Base-by-base conservation (phyloP, 2,329 filamentous ascomycete species). In the Diaporthe velutina region DNA sequence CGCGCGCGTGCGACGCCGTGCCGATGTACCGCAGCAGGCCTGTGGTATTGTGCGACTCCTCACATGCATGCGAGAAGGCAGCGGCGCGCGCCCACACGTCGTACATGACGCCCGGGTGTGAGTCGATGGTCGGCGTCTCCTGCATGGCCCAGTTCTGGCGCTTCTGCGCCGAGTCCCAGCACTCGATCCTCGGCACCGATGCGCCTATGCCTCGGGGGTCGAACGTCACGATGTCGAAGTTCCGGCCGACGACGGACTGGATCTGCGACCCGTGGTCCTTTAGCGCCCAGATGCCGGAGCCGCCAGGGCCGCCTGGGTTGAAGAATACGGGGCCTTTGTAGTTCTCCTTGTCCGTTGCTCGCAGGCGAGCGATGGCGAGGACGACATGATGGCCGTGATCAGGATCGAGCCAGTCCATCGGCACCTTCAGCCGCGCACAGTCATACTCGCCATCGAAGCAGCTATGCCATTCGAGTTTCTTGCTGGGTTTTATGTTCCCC, bases 201-300 rank as follows among this genome's bases (percentile, higher is more conserved):
- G 85, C 83, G 5, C 88, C 88, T 33, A 90, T 84, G 81, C 88
- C 88, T 30, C 88, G 83, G 1, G 88, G 87, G 68, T 90, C 88
- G 70, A 87, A 89, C 55, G 85, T 84, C 73, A 90, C 84, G 2
- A 90, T 82, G 64, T 90, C 88, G 79, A 88, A 83, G 75, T 88
- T 87, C 12, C 81, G 80, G 13, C 88, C 88, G 0, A 88, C 83
- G 33, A 89, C 84, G 4, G 82, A 82, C 76, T 89, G 88, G n/a
- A 84, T 73, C 33, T 78, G 73, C 9, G 76, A 75, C 13, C 80
- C 84, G 75, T 80, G 82, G 66, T 84, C 80, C 35, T 77, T 78
- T 19, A 85, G 77, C 5, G 83, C 79, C 77, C 81, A 84, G 7
- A 84, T 77, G 1, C 81, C 88, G 2, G 86, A 88, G 1, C 87